Evolutionary conservation across 306 rosid species (phyloP), one percentile per base, ranked within the genome.

Genomic region (Casuarina cunninghamiana): DNA sequence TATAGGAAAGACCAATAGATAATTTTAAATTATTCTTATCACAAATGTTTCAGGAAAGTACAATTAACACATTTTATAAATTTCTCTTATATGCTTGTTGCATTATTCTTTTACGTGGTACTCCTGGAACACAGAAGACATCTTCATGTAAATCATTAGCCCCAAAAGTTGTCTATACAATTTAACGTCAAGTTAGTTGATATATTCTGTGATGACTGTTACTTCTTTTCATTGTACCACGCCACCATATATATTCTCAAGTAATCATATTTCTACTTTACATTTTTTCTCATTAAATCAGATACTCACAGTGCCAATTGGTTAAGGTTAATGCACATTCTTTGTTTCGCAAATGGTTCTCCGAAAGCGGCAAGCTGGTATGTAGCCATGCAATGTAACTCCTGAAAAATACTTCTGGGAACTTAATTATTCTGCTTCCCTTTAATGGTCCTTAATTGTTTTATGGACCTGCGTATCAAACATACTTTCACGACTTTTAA

Each of bases 281-380:
- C 43, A 50, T 57, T 17, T 77, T 53, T 16, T 50, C 16, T 54
- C 43, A 6, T n/a, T 65, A 43, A 39, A 75, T 76, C 89, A 95
- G 97, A 83, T 93, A 80, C 65, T 89, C 97, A 10, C 97, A 93
- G 58, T 81, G 87, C 85, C 97, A 88, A 71, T 86, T 95, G 85
- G 53, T 93, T 79, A 97, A 95, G 86, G 99, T 95, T 80, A 95
- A 95, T 83, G 99, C 99, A 76, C 99, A 95, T 87, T 95, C 99
- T 74, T 85, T 95, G 84, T 95, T 95, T 88, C 91, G 97, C 78
- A 95, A 95, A 95, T 95, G 99, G 99, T 95, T 95, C 88, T 95
- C 99, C 0, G 99, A 95, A 89, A 95, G 99, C 58, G 99, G 99
- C 81, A 95, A 95, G 91, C 87, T 95, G 97, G 99, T 95, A 93